Evolutionary conservation across 192 early-diverging fungal genomes (phyloP), one percentile per base, ranked within the genome.

Genomic region (Entophlyctis helioformis): DNA sequence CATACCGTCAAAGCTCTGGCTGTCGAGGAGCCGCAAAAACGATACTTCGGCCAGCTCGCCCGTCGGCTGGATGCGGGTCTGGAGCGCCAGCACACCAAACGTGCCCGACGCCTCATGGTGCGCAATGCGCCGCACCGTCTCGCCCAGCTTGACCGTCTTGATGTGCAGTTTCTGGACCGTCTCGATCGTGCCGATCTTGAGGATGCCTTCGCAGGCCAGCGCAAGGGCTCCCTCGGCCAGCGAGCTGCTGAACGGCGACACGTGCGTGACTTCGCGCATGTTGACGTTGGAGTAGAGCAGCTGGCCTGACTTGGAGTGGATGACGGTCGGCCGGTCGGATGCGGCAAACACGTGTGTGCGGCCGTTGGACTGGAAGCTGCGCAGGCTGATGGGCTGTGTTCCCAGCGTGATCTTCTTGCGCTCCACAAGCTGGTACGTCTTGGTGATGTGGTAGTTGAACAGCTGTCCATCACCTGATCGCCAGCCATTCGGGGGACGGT

Each of bases 221-320:
- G 82, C 81, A 15, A 89, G 44, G 0, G 74, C 67, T 26, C 69
- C 56, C 1, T 74, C 67, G 25, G 69, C 70, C 0, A 46, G 35
- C 0, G 50, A 49, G 26, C 68, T 76, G 33, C 60, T 68, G 47
- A 93, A 82, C 0, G 81, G 58, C 7, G 77, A 72, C 20, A 81
- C 73, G 40, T 74, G 62, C n/a, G 60, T 54, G 4, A 86, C 71
- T 37, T 81, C 76, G 65, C 74, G 51, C 18, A 55, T 52, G 29
- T 96, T 92, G 31, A 98, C 81, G 39, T 78, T 84, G 2, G 87
- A 87, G 50, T 80, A 96, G 28, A 84, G 38, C 7, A 98, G 64
- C 54, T 85, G 13, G 70, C 59, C 67, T 16, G 23, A 43, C 18
- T 50, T 66, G 40, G 62, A 71, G 48, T 78, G 75, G 40, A 89